Base-by-base conservation (phyloP, 345 rosid species). In the Salix viminalis region DNA sequence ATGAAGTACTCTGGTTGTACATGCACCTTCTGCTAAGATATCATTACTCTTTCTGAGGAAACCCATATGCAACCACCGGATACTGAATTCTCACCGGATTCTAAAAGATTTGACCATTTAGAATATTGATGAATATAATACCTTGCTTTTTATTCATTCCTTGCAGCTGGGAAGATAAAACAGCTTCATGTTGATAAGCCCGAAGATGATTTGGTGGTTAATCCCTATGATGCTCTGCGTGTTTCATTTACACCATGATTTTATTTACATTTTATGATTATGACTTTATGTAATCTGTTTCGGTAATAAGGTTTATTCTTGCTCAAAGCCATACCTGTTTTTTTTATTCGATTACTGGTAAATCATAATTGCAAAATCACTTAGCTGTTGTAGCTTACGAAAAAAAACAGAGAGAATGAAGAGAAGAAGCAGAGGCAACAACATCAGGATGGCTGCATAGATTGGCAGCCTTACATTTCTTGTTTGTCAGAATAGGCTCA, bases 211-310 rank as follows among this genome's bases (percentile, higher is more conserved):
- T 36, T 93, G 61, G 95, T 71, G 76, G 86, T 75, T 56, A 78
- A 82, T 73, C 58, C 86, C 50, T 91, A 89, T n/a, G 89, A 84
- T 58, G 91, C 86, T 21, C 71, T 84, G 28, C 28, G 28, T 26
- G 28, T 1, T 26, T 26, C 28, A 26, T 2, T 30, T 30, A 26
- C 28, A 26, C 28, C 28, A 26, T 26, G 97, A 96, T 24, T 24
- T 24, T 24, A 24, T 24, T 24, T 24, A 24, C 26, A 24, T 24
- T 24, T 24, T 24, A 24, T 34, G 98, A 94, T 30, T 90, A 79
- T 19, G 99, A 93, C 76, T 96, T 96, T 80, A 96, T 96, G 99
- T 91, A 86, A 91, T 41, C 67, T 30, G 52, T 67, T 68, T 90
- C n/a, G 65, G 28, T 64, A 72, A 26, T 26, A 26, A 26, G 28